Evolutionary conservation across 169 alveolate genomes (phyloP).

Genomic region (Eimeria tenella): DNA sequence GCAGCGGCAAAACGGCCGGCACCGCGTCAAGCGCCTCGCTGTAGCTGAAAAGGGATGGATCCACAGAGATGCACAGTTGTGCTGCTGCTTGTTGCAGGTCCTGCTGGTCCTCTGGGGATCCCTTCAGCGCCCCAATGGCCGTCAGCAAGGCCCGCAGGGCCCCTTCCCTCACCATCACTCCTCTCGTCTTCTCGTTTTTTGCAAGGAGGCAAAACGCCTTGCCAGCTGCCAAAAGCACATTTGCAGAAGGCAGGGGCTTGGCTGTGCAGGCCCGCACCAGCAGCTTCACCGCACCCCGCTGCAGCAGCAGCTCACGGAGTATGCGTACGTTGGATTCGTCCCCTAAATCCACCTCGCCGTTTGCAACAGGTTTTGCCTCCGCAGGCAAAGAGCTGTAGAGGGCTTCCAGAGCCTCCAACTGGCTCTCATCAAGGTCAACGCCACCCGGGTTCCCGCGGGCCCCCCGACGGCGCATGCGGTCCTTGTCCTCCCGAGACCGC

Average conservation of each 20-base stretch:
- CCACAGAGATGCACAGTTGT: constrained; percentile 39
- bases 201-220: constrained; percentile 21
- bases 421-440: constrained; percentile 54
- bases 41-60: constrained; percentile 45
- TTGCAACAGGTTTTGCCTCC: constrained; percentile 56
- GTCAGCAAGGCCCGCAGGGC: constrained; percentile 43
- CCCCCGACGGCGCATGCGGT: constrained; percentile 10
- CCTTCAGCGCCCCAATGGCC: not conserved
- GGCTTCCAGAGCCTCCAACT: constrained; percentile 50
- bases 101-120: constrained; percentile 37
- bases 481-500: constrained; percentile 62
- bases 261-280: constrained; percentile 2
- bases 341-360: constrained; percentile 62
- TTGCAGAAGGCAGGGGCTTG: constrained; percentile 37
- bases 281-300: constrained; percentile 1
- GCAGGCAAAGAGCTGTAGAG: constrained; percentile 49
- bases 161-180: constrained; percentile 39
- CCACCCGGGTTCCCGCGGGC: not conserved
- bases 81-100: constrained; percentile 70
- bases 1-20: constrained; percentile 44
- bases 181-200: constrained; percentile 22
- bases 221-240: constrained; percentile 53
- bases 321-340: not conserved
- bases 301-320: constrained; percentile 11
- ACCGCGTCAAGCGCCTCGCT: constrained; percentile 39